Evolutionary conservation across 2,329 filamentous ascomycete genomes (phyloP).

Genomic region (Colletotrichum tabaci): DNA sequence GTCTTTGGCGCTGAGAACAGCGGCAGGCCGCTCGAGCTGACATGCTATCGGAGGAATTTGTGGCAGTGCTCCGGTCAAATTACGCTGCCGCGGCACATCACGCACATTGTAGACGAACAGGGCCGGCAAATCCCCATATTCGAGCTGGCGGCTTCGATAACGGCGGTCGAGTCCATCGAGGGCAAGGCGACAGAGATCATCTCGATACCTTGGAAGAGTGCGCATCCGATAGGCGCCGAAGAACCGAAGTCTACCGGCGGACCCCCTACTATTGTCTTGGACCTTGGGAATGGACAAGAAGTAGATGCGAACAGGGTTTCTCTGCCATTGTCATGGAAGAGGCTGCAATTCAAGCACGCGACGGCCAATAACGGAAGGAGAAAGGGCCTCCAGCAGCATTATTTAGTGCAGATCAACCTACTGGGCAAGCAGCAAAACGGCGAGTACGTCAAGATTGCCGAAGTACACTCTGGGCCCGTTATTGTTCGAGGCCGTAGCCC

Average conservation of each 20-base stretch:
- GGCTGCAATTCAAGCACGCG: slow-evolving; percentile 94
- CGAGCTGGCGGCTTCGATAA: slow-evolving; percentile 85
- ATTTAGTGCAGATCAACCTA: slow-evolving; percentile 88
- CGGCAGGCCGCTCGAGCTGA: slow-evolving; percentile 82
- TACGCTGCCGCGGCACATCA: slow-evolving; percentile 79
- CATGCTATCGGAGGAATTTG: slow-evolving; percentile 93
- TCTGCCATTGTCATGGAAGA: slow-evolving; percentile 92
- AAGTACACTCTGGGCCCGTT: slow-evolving; percentile 92
- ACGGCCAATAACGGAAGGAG: slow-evolving; percentile 96
- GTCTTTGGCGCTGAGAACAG: slow-evolving; percentile 76
- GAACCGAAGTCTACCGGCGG: slow-evolving; percentile 64
- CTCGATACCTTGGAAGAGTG: slow-evolving; percentile 94
- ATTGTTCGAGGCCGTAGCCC: slow-evolving; percentile 95
- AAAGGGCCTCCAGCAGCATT: slow-evolving; percentile 96
- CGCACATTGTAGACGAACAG: slow-evolving; percentile 80
- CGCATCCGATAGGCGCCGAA: slow-evolving; percentile 67
- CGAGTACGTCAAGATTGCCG: slow-evolving; percentile 81
- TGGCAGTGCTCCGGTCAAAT: slow-evolving; percentile 95
- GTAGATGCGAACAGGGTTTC: slow-evolving; percentile 85
- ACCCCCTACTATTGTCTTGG: slow-evolving; percentile 69
- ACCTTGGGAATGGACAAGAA: slow-evolving; percentile 72
- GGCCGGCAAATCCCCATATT: slow-evolving; percentile 83
- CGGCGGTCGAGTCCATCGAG: slow-evolving; percentile 92
- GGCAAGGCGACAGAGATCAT: slow-evolving; percentile 95
- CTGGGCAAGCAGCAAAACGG: slow-evolving; percentile 80